Evolutionary conservation across 805 yeast genomes (phyloP).

Genomic region (Barnettozyma pratensis): DNA sequence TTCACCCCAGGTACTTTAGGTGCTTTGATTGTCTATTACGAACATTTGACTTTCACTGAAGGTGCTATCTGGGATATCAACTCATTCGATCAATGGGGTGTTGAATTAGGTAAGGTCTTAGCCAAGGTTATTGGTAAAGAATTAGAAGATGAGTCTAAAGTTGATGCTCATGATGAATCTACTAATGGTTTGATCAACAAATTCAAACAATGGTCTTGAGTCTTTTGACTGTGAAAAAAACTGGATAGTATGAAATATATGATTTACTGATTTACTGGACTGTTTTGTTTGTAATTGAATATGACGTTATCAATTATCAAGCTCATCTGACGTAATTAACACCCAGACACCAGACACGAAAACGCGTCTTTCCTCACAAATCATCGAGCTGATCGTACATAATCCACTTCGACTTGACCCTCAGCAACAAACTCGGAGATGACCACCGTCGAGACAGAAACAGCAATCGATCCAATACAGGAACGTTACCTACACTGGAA

Average conservation of each 20-base stretch:
- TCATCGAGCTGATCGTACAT: background rate
- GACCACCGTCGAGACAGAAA: background rate
- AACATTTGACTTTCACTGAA: constrained; percentile 94
- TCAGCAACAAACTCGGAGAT: background rate
- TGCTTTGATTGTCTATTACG: constrained; percentile 95
- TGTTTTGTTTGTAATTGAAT: no score
- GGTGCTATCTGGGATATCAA: constrained; percentile 99
- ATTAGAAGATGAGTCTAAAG: constrained; percentile 56
- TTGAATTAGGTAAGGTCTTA: constrained; percentile 95
- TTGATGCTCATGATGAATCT: constrained; percentile 77
- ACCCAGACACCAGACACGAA: background rate
- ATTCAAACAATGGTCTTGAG: constrained; percentile 74
- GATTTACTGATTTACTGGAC: background rate
- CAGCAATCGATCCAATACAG: constrained; percentile 3
- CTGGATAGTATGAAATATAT: no score
- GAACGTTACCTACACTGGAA: constrained; percentile 53
- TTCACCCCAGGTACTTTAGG: constrained; percentile 96
- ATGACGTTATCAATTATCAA: no score
- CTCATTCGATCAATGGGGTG: constrained; percentile 99
- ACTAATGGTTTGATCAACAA: constrained; percentile 92
- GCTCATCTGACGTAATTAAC: background rate
- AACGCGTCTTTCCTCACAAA: background rate
- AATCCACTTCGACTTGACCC: background rate
- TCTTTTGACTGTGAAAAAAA: background rate
- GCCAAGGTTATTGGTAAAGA: constrained; percentile 95